phyloP scores from a whole-genome alignment of 148 eudicot genomes.

The Nepenthes mirabilis region DNA sequence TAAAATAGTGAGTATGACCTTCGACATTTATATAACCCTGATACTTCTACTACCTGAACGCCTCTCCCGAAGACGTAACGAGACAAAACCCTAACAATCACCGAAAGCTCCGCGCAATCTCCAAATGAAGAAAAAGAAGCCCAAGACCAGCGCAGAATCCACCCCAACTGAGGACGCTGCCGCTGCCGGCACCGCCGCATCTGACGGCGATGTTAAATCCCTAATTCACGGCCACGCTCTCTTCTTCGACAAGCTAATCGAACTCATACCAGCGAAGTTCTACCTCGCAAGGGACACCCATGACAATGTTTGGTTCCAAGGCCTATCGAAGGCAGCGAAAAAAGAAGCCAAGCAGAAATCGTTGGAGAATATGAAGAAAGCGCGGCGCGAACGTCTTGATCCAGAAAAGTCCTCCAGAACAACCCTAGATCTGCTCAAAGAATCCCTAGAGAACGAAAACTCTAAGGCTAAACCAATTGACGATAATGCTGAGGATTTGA shows the following conservation, averaged over 20 bases:
- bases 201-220: conserved; percentile 10
- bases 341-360: conserved; percentile 41
- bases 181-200: conserved; percentile 1
- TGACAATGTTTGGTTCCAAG: conserved; percentile 46
- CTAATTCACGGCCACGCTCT: conserved; percentile 21
- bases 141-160: not conserved
- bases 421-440: conserved; percentile 26
- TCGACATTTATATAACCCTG: too few relatives aligned
- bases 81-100: too few relatives aligned
- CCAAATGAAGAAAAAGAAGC: not conserved
- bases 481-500: not conserved
- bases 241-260: conserved; percentile 59
- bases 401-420: not conserved
- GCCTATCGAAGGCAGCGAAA: conserved; percentile 45
- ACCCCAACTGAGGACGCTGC: too few relatives aligned
- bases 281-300: conserved; percentile 41
- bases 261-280: conserved; percentile 58
- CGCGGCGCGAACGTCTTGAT: conserved; percentile 27
- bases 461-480: not conserved
- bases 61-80: too few relatives aligned
- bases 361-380: conserved; percentile 33
- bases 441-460: conserved; percentile 17
- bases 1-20: too few relatives aligned
- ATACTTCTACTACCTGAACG: too few relatives aligned
- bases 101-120: too few relatives aligned